Conservation (phyloP, 768 basidiomycete genomes). For the Naematelia aurantialba region DNA sequence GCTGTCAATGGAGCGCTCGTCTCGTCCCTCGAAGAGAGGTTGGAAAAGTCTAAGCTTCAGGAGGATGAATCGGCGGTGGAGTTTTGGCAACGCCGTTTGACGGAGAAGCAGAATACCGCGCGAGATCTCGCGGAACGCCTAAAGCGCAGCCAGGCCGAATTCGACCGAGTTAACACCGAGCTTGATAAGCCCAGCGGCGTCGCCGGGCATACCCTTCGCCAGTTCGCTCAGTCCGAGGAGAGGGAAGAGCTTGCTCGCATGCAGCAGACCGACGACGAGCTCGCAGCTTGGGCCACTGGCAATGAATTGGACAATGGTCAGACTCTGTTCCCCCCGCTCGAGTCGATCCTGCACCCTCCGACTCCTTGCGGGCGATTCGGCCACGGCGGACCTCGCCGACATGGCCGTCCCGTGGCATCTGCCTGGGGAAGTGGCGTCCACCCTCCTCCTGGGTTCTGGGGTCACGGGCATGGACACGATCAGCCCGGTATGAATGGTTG, state of each 20-base stretch:
- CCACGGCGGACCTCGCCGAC: not conserved
- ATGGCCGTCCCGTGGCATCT: constrained; percentile 3
- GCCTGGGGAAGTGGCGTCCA: not conserved
- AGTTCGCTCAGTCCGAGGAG: constrained; percentile 22
- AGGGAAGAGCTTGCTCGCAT: constrained; percentile 23
- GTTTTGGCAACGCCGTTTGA: constrained; percentile 37
- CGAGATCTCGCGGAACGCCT: constrained; percentile 21
- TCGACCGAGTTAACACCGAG: constrained; percentile 16
- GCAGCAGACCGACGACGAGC: constrained; percentile 33
- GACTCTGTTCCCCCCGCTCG: constrained; percentile 38
- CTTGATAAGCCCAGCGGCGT: constrained; percentile 12
- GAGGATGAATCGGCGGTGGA: constrained; percentile 24
- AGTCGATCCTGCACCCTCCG: constrained; percentile 19
- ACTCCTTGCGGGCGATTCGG: not conserved
- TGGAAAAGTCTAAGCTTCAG: constrained; percentile 12
- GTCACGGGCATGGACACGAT: not conserved
- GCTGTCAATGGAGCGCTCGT: constrained; percentile 23
- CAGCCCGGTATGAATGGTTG: not conserved
- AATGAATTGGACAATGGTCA: constrained; percentile 20
- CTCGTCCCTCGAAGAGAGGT: constrained; percentile 31
- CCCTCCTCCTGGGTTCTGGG: not conserved
- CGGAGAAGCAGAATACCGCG: constrained; percentile 27
- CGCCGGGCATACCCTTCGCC: constrained; percentile 14
- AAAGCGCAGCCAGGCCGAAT: constrained; percentile 9
- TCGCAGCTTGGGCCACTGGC: constrained; percentile 38